Base-by-base conservation (phyloP, 2,329 filamentous ascomycete species). In the Tolypocladium ophioglossoides region DNA sequence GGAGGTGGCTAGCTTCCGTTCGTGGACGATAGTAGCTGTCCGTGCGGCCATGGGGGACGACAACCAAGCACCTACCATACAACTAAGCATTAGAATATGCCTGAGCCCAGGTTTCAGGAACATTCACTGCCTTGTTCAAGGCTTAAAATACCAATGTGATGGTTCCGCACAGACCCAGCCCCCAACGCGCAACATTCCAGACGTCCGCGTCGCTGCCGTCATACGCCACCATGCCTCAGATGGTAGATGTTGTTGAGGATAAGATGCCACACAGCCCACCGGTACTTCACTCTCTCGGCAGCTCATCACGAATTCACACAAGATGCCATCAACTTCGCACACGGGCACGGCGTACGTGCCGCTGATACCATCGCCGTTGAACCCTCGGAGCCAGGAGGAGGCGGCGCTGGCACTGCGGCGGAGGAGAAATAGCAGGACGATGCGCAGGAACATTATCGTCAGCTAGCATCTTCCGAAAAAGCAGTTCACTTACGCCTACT, bases 351-450 rank as follows among this genome's bases (percentile, higher is more conserved):
- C 51, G 34, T 50, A 66, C 59, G 56, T 53, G 34, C 65, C 64
- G 14, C 54, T 60, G n/a, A 59, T 62, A 6, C 59, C 66, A 11
- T 67, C 65, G 6, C 66, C 64, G 12, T 58, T 67, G 10, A 68
- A 67, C 54, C 65, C 65, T 14, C 14, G 49, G 18, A 50, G 52
- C 24, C 20, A 49, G 10, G 40, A 39, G 22, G 32, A n/a, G 30
- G 40, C 32, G 16, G 40, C 20, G 27, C 32, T 34, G 24, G 20
- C 32, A 30, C 51, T n/a, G 38, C 35, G 37, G 11, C 27, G 37
- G 46, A 37, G 44, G 14, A 6, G 32, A 16, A 35, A 20, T 38
- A 27, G 46, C 35, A 22, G 35, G 38, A n/a, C 30, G 40, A n/a
- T 35, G 34, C 40, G 39, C 24, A 48, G 60, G 18, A 56, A 57